Conservation (phyloP, 768 basidiomycete species). For the Thelephora aurantiotincta region DNA sequence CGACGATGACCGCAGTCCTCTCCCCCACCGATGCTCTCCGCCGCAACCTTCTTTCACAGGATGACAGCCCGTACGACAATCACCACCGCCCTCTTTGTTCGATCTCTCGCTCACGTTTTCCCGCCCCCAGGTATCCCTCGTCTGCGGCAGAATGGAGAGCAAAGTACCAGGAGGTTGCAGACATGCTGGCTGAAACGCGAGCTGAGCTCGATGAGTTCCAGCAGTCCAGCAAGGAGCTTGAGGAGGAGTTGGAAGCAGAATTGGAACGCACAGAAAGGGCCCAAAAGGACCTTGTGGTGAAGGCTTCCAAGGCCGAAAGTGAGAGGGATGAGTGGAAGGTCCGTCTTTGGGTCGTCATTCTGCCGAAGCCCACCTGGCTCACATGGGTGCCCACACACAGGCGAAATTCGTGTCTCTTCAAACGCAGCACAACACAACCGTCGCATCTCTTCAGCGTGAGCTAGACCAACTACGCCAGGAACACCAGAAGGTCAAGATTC, state of each 20-base stretch:
- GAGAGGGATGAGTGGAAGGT: constrained; percentile 95
- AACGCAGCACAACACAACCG: constrained; percentile 82
- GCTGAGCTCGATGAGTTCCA: constrained; percentile 82
- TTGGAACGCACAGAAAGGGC: constrained; percentile 78
- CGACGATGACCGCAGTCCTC: constrained; percentile 50
- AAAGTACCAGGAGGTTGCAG: constrained; percentile 71
- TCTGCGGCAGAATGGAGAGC: constrained; percentile 56
- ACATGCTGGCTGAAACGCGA: constrained; percentile 75
- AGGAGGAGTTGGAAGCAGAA: constrained; percentile 87
- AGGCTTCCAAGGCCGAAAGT: constrained; percentile 50
- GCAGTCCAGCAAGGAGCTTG: constrained; percentile 77
- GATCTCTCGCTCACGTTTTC: constrained; percentile 2
- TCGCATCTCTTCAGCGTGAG: constrained; percentile 84
- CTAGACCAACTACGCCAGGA: constrained; percentile 71
- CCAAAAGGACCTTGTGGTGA: constrained; percentile 66
- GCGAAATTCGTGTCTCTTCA: constrained; percentile 79
- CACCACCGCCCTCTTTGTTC: constrained; percentile 8
- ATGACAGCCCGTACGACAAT: constrained; percentile 45
- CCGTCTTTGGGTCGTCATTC: constrained; percentile 11
- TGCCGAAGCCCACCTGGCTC: constrained; percentile 2
- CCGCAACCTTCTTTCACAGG: constrained; percentile 39
- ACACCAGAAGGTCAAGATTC: constrained; percentile 53
- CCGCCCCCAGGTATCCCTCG: constrained; percentile 33
- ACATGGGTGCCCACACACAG: constrained; percentile 22
- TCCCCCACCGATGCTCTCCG: constrained; percentile 43